A percentile compares a stretch with the other conserved stretches of the same genome.
These are phyloP conservation scores for Amesomyces nigricolor DNA, from an alignment of 2,329 filamentous ascomycete genomes.

Conservation along the genomic window DNA sequence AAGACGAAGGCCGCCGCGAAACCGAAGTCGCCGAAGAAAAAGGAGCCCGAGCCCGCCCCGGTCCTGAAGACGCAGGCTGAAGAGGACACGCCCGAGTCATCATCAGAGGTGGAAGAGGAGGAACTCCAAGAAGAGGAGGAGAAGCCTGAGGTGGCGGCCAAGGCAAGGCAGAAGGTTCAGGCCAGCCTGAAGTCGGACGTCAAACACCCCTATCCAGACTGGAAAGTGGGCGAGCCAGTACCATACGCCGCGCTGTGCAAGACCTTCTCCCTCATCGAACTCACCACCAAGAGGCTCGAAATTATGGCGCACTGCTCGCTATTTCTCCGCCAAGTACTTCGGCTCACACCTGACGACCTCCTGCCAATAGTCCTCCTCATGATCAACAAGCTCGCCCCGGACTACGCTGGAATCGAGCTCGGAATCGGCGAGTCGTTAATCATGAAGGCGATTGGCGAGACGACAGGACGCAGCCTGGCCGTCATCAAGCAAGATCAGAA, in stretches of 20 bases:
- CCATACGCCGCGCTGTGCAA: constrained; percentile 92
- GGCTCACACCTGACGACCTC: constrained; percentile 81
- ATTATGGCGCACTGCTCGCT: constrained; percentile 85
- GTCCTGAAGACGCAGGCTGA: constrained; percentile 42
- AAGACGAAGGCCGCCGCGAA: constrained; percentile 27
- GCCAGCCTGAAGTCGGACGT: constrained; percentile 61
- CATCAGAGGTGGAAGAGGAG: constrained; percentile 49
- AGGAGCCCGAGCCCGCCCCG: constrained; percentile 27
- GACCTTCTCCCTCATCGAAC: constrained; percentile 90
- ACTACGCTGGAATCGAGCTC: constrained; percentile 92
- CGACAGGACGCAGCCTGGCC: constrained; percentile 77
- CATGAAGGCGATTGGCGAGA: constrained; percentile 97
- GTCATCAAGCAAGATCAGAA: constrained; percentile 95
- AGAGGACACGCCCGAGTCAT: constrained; percentile 38
- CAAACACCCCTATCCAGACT: constrained; percentile 89
- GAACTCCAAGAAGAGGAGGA: constrained; percentile 52
- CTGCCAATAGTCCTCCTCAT: constrained; percentile 86
- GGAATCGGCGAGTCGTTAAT: constrained; percentile 98
- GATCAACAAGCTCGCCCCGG: constrained; percentile 96
- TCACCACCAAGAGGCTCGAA: constrained; percentile 84
- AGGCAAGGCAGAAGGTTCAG: constrained; percentile 76
- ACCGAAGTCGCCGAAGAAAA: constrained; percentile 20
- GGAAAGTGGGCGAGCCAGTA: constrained; percentile 81
- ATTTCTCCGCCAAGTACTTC: constrained; percentile 89
- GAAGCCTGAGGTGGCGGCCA: constrained; percentile 65